Evolutionary conservation across 1,284 basidiomycete genomes (phyloP), one percentile per base, ranked within the genome.

Genomic region (Ceratobasidium sp.): DNA sequence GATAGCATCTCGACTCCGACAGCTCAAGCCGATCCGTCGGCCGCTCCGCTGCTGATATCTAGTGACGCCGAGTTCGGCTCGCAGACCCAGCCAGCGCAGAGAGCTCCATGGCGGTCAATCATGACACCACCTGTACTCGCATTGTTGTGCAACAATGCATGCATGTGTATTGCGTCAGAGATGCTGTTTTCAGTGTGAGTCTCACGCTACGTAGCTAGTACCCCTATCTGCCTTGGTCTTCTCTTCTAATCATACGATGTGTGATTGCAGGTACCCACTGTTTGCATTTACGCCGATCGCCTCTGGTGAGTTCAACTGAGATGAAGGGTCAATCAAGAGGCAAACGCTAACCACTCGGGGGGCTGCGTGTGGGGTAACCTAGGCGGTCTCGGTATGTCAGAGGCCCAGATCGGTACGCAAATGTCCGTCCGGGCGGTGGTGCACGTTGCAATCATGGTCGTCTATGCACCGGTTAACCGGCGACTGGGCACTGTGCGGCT

Each of bases 401-500:
- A 71, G 58, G 52, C 55, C 39, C 23, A 59, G 28, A 71, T 71
- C 69, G 69, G 69, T 18, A 58, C 55, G 14, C 53, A 58, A 39
- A 39, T 71, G 36, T 59, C 69, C 26, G 34, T 71, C 55, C 69
- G 69, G 28, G 69, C 69, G 23, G 55, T 71, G 41, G 52, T 71
- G 2, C 69, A 71, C 34, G 45, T 71, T 52, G 69, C 32, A 14
- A 59, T 71, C 28, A 57, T 60, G 52, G 28, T 46, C 16, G 30
- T 75, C 18, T 77, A 73, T 53, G 52, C 70, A 10, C 74, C 74
- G 8, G 36, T 76, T n/a, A 67, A 74, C 32, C 72, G 72, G 3
- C 69, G 72, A 12, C 61, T 76, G 41, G 75, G 76, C 30, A 65
- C 75, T n/a, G 50, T 76, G 32, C 32, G 52, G 14, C 70, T 74